Base-by-base conservation (phyloP, 2,329 filamentous ascomycete species). In the Colletotrichum chrysophilum region DNA sequence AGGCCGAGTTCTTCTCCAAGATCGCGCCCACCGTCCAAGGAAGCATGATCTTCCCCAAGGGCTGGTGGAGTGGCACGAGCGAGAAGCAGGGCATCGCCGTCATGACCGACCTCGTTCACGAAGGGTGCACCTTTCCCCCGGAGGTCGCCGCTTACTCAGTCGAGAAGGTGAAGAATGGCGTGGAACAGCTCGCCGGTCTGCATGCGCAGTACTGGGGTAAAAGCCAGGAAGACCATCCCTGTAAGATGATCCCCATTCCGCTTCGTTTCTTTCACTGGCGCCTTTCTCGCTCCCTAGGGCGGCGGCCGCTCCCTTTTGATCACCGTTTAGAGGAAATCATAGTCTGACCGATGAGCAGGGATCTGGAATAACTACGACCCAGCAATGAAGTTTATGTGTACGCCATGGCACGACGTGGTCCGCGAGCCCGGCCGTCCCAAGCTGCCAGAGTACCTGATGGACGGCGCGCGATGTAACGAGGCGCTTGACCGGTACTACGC, bases 161-260 rank as follows among this genome's bases (percentile, higher is more conserved):
- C 12, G 77, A 81, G 7, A 80, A 80, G 43, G 83, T 84, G 30
- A 76, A 82, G 72, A 81, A 82, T 32, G 84, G 84, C 8, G 84
- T 84, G 21, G 81, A 83, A 70, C 85, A 87, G 79, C 78, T 88
- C 21, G 86, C 85, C 0, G 81, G 81, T 14, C 79, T 87, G 14
- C 86, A 87, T 74, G 85, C 84, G 3, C 80, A 82, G 65, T 85
- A 81, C 71, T 87, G 84, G 83, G 83, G 83, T 26, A 65, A 69
- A 14, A 68, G 56, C 36, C 75, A 81, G 28, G 79, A 81, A 8
- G 81, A 83, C 16, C 79, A 83, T 43, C 83, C 81, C 16, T 80
- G 71, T 73, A 61, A 32, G 64, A 26, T 9, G 16, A 58, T 34
- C 21, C 26, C 30, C 32, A 34, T 32, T n/a, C 18, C 36, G 10